A percentile compares a stretch with the other conserved stretches of the same genome.
phyloP scores from a whole-genome alignment of 805 yeast genomes.

The Starmerella davenportii region DNA sequence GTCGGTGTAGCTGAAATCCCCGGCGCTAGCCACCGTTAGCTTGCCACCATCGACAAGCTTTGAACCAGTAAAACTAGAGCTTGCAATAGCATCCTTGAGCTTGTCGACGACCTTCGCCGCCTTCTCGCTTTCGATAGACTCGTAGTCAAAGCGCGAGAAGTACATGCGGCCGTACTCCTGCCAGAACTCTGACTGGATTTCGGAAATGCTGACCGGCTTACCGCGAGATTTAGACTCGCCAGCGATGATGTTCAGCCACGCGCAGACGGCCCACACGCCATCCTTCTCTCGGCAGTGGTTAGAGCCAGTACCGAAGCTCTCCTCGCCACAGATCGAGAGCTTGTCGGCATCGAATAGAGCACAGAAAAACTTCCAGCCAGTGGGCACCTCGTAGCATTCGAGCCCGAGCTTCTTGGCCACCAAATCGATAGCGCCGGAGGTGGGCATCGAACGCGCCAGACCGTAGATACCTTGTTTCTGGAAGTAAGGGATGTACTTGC shows the following conservation, averaged over 20 bases:
- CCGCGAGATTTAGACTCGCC: conserved; percentile 44
- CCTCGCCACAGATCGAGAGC: conserved; percentile 94
- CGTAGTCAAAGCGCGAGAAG: conserved; percentile 90
- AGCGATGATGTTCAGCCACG: conserved; percentile 92
- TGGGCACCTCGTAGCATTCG: conserved; percentile 81
- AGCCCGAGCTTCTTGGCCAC: conserved; percentile 69
- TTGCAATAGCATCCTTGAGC: conserved; percentile 27
- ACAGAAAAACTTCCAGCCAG: conserved; percentile 98
- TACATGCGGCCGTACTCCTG: conserved; percentile 84
- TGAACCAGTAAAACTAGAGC: conserved; percentile 33
- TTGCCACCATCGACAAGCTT: conserved; percentile 27
- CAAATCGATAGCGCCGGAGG: conserved; percentile 80
- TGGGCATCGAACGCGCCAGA: conserved; percentile 93
- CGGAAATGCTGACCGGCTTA: conserved; percentile 53
- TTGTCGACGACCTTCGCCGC: conserved; percentile 50
- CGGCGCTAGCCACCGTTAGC: conserved; percentile 51
- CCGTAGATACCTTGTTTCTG: conserved; percentile 72
- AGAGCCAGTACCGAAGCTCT: conserved; percentile 94
- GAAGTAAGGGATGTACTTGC: conserved; percentile 78
- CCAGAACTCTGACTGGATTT: conserved; percentile 80
- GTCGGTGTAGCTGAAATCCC: conserved; percentile 82
- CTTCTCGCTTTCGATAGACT: conserved; percentile 57
- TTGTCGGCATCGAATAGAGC: conserved; percentile 84
- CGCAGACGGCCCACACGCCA: conserved; percentile 93
- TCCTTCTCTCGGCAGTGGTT: conserved; percentile 95